Evolutionary conservation across 345 rosid species (phyloP).

Genomic region (Acer yangbiense): DNA sequence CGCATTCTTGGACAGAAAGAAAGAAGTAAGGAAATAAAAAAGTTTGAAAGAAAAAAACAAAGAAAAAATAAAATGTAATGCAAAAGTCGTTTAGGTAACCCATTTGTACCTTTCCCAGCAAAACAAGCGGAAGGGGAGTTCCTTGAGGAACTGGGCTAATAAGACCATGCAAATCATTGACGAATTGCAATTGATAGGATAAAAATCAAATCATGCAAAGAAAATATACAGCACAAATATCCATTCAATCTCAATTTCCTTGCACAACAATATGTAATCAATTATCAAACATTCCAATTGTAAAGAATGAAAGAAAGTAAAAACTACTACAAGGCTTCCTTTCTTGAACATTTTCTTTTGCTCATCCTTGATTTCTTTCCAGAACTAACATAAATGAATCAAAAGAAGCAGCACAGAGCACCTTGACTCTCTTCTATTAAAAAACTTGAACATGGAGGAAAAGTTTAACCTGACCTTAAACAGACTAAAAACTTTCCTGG

Average conservation of each 20-base stretch:
- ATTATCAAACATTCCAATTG: neutral
- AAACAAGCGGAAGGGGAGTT: too few species aligned
- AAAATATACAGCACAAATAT: neutral
- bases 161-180: too few species aligned
- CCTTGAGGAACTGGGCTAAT: too few species aligned
- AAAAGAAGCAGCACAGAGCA: neutral
- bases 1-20: too few species aligned
- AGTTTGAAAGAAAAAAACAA: too few species aligned
- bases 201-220: slow-evolving; percentile 8
- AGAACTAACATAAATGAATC: neutral
- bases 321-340: neutral
- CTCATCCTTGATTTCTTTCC: neutral
- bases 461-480: too few species aligned
- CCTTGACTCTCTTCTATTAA: neutral
- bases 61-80: too few species aligned
- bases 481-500: too few species aligned
- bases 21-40: too few species aligned
- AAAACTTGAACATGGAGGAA: neutral
- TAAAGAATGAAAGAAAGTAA: neutral
- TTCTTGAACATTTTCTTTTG: neutral
- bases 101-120: too few species aligned
- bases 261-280: neutral
- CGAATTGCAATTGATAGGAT: too few species aligned
- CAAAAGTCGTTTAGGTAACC: too few species aligned
- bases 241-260: slow-evolving; percentile 14